These are phyloP conservation scores for Plectranthus barbatus DNA, from an alignment of 257 asterid genomes.

Conservation along the genomic window DNA sequence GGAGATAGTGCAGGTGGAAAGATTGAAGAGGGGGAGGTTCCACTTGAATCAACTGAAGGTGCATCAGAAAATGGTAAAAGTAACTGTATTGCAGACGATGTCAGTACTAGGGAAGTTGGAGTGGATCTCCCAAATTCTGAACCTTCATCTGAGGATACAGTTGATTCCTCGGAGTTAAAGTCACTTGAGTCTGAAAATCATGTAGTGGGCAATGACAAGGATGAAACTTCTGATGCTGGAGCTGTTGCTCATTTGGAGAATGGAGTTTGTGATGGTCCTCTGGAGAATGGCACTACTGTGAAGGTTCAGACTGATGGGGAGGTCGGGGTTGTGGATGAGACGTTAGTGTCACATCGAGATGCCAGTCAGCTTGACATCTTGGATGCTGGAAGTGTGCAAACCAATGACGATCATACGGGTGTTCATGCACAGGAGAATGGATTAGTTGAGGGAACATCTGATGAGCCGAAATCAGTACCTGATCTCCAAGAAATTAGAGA, in stretches of 20 bases:
- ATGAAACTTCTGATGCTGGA: constrained; percentile 14
- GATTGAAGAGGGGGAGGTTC: constrained; percentile 25
- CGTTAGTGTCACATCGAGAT: constrained; percentile 5
- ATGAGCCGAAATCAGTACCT: constrained; percentile 2
- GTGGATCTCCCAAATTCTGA: constrained; percentile 21
- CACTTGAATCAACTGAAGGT: constrained; percentile 14
- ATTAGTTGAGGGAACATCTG: constrained; percentile 11
- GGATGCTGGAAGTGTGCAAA: constrained; percentile 15
- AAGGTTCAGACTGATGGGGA: constrained; percentile 14
- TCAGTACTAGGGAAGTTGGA: constrained; percentile 12
- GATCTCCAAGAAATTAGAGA: constrained; percentile 31
- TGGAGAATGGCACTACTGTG: constrained; percentile 26
- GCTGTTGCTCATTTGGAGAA: constrained; percentile 24
- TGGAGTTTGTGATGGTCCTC: constrained; percentile 7
- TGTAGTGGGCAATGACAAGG: constrained; percentile 21
- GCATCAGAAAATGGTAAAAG: constrained; percentile 19
- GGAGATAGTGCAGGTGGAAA: constrained; percentile 11
- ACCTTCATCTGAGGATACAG: constrained; percentile 14
- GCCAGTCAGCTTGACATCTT: neutral
- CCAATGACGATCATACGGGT: constrained; percentile 19
- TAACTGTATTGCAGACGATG: constrained; percentile 13
- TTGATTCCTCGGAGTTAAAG: constrained; percentile 17
- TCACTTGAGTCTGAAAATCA: constrained; percentile 15
- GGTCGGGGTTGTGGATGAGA: constrained; percentile 8
- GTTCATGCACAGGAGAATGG: constrained; percentile 13